These are phyloP conservation scores for Psophocarpus tetragonolobus DNA, from an alignment of 306 rosid species.

Conservation along the genomic window DNA sequence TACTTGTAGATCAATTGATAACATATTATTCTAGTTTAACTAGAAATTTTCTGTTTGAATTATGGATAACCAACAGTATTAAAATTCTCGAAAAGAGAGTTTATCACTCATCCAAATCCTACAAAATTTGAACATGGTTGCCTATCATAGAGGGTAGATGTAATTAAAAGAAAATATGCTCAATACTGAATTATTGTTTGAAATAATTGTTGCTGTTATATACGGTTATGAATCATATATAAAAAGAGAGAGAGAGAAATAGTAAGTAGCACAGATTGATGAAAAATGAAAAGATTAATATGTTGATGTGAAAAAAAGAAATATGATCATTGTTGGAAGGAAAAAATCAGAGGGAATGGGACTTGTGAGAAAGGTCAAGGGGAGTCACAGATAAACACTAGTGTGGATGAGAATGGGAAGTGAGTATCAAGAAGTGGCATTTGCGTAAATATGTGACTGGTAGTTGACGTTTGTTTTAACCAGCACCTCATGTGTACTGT, in stretches of 20 bases:
- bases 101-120: no score
- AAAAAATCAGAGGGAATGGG: conserved; percentile 37
- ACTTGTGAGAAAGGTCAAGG: conserved; percentile 30
- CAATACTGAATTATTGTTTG: background rate
- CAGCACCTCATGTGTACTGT: conserved; percentile 3
- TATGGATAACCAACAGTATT: no score
- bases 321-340: conserved; percentile 11
- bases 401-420: conserved; percentile 38
- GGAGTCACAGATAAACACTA: conserved; percentile 29
- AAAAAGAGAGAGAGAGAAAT: background rate
- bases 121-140: no score
- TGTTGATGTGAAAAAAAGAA: background rate
- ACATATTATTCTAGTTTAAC: no score
- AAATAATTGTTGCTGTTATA: background rate
- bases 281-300: background rate
- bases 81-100: no score
- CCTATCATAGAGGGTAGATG: no score
- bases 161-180: no score
- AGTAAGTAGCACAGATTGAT: background rate
- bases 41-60: no score
- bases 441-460: background rate
- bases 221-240: background rate
- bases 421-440: background rate
- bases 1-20: no score
- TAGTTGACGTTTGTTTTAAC: conserved; percentile 20